Percentiles rank a stretch among this genome's conserved stretches.
phyloP scores from a whole-genome alignment of 768 basidiomycete species.

The Calocybe gangraenosa region DNA sequence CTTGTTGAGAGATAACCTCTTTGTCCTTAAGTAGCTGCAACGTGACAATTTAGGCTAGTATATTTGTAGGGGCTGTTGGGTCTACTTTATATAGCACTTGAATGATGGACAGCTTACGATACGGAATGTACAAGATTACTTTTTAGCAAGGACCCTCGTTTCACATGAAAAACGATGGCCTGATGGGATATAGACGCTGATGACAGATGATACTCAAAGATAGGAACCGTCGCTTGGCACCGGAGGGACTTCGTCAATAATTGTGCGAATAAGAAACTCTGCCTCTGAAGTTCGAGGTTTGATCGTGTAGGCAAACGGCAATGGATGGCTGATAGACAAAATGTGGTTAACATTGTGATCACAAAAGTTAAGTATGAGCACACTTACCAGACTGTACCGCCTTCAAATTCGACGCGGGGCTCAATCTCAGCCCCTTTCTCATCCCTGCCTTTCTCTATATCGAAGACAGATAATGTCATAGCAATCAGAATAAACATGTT shows the following conservation, averaged over 20 bases:
- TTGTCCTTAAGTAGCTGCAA: background rate
- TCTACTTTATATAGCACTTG: no score
- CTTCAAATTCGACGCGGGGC: constrained; percentile 26
- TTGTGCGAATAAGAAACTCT: constrained; percentile 17
- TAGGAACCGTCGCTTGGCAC: no score
- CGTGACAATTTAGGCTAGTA: no score
- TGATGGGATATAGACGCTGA: no score
- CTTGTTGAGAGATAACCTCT: background rate
- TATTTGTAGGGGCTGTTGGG: no score
- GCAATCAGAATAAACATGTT: constrained; percentile 23
- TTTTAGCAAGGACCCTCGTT: no score
- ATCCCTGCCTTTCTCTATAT: constrained; percentile 18
- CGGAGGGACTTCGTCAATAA: no score
- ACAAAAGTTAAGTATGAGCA: background rate
- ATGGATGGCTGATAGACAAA: constrained; percentile 18
- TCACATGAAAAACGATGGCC: no score
- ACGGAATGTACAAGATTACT: no score
- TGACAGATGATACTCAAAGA: no score
- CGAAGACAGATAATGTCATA: constrained; percentile 24
- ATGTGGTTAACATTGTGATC: constrained; percentile 9
- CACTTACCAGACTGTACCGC: constrained; percentile 14
- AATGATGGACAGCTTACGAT: no score
- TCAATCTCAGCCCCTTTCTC: constrained; percentile 24
- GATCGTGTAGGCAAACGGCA: constrained; percentile 20
- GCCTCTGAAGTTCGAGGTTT: constrained; percentile 19